These are phyloP conservation scores for Dipodascopsis tothii DNA, from an alignment of 805 yeast species.

Conservation along the genomic window DNA sequence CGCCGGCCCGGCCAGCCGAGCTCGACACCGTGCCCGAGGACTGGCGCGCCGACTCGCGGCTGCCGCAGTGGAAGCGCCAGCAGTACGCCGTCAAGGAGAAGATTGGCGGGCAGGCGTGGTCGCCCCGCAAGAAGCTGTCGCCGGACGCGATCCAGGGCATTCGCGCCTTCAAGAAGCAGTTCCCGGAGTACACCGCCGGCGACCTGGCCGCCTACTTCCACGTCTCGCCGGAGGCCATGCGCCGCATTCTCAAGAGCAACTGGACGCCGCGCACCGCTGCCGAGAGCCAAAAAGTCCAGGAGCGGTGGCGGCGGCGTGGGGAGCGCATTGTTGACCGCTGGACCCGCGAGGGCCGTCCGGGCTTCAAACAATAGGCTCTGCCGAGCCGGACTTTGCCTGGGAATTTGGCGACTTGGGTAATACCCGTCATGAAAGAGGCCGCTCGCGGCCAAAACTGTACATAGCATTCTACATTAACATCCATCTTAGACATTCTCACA, in stretches of 20 bases:
- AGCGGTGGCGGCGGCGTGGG: constrained; percentile 51
- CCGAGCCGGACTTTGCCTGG: background rate
- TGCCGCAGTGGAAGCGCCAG: constrained; percentile 68
- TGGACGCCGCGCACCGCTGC: constrained; percentile 67
- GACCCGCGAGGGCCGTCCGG: constrained; percentile 9
- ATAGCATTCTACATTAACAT: background rate
- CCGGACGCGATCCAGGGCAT: constrained; percentile 63
- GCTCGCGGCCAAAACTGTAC: background rate
- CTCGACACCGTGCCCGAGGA: constrained; percentile 38
- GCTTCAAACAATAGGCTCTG: background rate
- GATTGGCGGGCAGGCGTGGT: constrained; percentile 53
- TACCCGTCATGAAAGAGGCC: background rate
- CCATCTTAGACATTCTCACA: background rate
- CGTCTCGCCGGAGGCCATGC: constrained; percentile 72
- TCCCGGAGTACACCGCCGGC: constrained; percentile 54
- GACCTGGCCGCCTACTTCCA: constrained; percentile 58
- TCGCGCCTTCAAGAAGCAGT: constrained; percentile 44
- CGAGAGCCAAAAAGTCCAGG: constrained; percentile 34
- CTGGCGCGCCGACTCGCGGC: constrained; percentile 38
- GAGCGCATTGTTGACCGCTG: constrained; percentile 22
- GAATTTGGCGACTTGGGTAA: too few relatives aligned
- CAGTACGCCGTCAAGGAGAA: constrained; percentile 56
- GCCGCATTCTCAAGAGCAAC: constrained; percentile 67
- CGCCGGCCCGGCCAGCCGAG: too few relatives aligned
- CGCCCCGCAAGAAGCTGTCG: constrained; percentile 59